These are phyloP conservation scores for Blastobotrys attinorum DNA, from an alignment of 805 yeast genomes.

Conservation along the genomic window DNA sequence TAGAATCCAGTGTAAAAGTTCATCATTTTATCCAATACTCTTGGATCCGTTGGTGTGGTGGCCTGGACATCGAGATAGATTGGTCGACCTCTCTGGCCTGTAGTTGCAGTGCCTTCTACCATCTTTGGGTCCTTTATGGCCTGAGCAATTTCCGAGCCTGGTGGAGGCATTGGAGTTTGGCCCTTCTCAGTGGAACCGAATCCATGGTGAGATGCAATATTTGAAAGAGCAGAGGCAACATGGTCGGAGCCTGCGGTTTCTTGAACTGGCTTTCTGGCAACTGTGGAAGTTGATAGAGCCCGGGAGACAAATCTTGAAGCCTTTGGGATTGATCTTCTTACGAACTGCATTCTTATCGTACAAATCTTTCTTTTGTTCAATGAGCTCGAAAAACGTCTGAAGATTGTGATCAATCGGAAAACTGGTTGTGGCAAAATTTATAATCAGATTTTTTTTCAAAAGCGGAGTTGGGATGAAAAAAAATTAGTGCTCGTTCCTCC, in stretches of 20 bases:
- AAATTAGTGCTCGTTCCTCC: too few species aligned
- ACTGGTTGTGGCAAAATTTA: too few species aligned
- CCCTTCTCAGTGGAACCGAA: constrained; percentile 5
- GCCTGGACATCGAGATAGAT: constrained; percentile 97
- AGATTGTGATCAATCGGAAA: too few species aligned
- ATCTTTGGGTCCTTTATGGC: constrained; percentile 15
- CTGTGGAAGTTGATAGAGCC: background rate
- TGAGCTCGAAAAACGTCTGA: too few species aligned
- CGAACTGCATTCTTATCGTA: too few species aligned
- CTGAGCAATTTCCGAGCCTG: constrained; percentile 17
- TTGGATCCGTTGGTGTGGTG: constrained; percentile 95
- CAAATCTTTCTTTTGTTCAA: too few species aligned
- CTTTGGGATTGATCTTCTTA: too few species aligned
- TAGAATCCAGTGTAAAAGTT: constrained; percentile 66
- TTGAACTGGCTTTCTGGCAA: background rate
- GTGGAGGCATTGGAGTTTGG: constrained; percentile 16
- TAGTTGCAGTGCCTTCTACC: constrained; percentile 7
- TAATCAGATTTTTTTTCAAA: too few species aligned
- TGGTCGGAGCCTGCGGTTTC: constrained; percentile 1
- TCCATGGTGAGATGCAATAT: constrained; percentile 9
- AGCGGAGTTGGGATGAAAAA: too few species aligned
- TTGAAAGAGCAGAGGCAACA: constrained; percentile 16
- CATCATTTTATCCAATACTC: constrained; percentile 54
- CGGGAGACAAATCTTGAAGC: too few species aligned
- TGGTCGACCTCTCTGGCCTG: constrained; percentile 45